These are phyloP conservation scores for Mucor irregularis DNA, from an alignment of 371 early-diverging fungal species.

Conservation along the genomic window DNA sequence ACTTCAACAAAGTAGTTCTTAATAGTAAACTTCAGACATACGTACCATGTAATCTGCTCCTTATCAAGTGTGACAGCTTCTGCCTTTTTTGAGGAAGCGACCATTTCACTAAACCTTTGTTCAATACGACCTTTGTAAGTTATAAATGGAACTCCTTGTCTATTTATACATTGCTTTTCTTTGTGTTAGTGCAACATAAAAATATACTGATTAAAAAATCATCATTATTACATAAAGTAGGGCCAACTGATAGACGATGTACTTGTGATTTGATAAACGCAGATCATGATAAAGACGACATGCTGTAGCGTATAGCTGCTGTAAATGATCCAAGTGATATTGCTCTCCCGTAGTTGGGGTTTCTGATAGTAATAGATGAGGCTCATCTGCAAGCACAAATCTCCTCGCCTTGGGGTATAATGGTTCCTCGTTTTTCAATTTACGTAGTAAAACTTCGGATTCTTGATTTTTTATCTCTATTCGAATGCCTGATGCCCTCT, in stretches of 20 bases:
- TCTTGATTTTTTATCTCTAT: not conserved
- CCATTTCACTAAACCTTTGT: slow-evolving; percentile 48
- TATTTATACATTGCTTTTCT: slow-evolving; percentile 50
- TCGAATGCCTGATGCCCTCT: not conserved
- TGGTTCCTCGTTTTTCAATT: not conserved
- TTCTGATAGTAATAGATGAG: not conserved
- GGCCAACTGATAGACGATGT: slow-evolving; percentile 60
- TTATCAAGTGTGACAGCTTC: not conserved
- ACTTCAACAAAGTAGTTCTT: not conserved
- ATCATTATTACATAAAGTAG: slow-evolving; percentile 47
- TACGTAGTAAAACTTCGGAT: not conserved
- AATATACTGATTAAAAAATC: not conserved
- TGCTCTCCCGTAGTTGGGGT: not conserved
- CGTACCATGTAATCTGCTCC: slow-evolving; percentile 9
- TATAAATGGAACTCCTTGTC: slow-evolving; percentile 39
- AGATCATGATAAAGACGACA: slow-evolving; percentile 51
- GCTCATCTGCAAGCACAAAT: not conserved
- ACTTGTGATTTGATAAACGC: slow-evolving; percentile 48
- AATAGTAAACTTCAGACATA: too few species aligned
- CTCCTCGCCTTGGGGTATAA: not conserved
- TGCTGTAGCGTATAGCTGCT: slow-evolving; percentile 53
- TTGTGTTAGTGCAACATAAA: not conserved
- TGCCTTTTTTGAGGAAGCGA: slow-evolving; percentile 10
- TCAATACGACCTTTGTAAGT: slow-evolving; percentile 47
- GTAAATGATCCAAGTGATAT: slow-evolving; percentile 10